Percentiles rank a stretch among this genome's conserved stretches.
Evolutionary conservation across 2,329 filamentous ascomycete genomes (phyloP).

Genomic region (Microascus cirrosus): DNA sequence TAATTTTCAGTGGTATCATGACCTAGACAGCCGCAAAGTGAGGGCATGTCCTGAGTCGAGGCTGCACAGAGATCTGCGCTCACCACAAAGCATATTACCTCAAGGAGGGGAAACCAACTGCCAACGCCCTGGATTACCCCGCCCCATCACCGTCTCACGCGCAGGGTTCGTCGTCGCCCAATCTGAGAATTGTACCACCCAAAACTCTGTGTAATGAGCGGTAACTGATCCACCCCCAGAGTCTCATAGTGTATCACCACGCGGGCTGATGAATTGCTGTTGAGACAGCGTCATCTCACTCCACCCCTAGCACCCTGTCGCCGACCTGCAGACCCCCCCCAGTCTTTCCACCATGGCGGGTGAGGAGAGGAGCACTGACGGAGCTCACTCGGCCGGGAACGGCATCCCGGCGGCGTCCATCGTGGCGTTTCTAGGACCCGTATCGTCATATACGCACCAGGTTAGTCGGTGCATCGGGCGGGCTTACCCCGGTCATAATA

Average conservation of each 20-base stretch:
- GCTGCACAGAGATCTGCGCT: neutral
- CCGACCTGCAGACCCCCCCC: neutral
- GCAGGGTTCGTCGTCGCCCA: neutral
- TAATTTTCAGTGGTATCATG: neutral
- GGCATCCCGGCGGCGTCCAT: slow-evolving; percentile 14
- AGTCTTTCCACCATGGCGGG: neutral
- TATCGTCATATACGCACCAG: slow-evolving; percentile 40
- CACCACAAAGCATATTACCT: neutral
- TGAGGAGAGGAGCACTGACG: too few species aligned
- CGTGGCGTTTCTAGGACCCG: slow-evolving; percentile 37
- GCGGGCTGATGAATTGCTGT: neutral
- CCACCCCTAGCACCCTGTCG: neutral
- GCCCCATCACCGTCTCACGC: neutral
- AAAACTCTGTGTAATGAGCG: neutral
- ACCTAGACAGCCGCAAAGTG: neutral
- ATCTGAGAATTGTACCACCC: neutral
- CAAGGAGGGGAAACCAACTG: neutral
- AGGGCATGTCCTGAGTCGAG: neutral
- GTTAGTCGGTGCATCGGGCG: slow-evolving; percentile 16
- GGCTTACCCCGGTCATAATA: neutral
- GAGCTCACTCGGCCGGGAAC: neutral
- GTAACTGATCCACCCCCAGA: neutral
- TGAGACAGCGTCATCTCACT: neutral
- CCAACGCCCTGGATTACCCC: neutral
- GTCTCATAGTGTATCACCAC: neutral